Conservation (phyloP, 768 basidiomycete species). For the Lactarius sp. region DNA sequence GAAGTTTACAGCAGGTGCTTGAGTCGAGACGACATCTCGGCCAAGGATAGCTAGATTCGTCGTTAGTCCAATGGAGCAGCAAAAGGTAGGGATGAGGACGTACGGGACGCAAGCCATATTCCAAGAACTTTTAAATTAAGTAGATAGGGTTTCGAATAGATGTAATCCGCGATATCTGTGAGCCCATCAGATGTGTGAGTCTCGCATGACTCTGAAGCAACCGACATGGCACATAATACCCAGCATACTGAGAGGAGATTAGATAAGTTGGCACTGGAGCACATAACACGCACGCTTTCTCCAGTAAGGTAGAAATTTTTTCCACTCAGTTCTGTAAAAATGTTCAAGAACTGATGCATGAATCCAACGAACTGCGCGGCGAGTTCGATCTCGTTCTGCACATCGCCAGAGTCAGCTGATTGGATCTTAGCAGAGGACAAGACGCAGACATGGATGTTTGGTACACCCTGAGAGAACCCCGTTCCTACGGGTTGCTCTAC, state of each 20-base stretch:
- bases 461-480: constrained; percentile 23
- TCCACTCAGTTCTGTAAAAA: constrained; percentile 23
- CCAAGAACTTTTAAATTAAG: constrained; percentile 18
- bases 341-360: constrained; percentile 20
- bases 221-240: constrained; percentile 21
- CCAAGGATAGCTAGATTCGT: neutral
- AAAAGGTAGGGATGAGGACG: neutral
- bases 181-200: neutral
- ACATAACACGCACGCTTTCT: constrained; percentile 19
- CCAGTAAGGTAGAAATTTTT: constrained; percentile 25
- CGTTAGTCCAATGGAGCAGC: neutral
- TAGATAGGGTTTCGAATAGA: constrained; percentile 11
- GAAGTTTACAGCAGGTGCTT: constrained; percentile 12
- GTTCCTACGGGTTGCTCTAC: constrained; percentile 26
- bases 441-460: constrained; percentile 17
- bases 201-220: neutral
- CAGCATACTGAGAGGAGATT: constrained; percentile 16
- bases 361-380: constrained; percentile 22
- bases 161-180: constrained; percentile 24
- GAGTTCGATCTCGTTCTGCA: constrained; percentile 23
- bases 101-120: constrained; percentile 23
- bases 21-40: neutral
- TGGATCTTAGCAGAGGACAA: neutral
- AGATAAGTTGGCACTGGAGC: neutral
- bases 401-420: neutral